Conservation (phyloP, 2,329 filamentous ascomycete genomes). For the Hirsutella minnesotensis region DNA sequence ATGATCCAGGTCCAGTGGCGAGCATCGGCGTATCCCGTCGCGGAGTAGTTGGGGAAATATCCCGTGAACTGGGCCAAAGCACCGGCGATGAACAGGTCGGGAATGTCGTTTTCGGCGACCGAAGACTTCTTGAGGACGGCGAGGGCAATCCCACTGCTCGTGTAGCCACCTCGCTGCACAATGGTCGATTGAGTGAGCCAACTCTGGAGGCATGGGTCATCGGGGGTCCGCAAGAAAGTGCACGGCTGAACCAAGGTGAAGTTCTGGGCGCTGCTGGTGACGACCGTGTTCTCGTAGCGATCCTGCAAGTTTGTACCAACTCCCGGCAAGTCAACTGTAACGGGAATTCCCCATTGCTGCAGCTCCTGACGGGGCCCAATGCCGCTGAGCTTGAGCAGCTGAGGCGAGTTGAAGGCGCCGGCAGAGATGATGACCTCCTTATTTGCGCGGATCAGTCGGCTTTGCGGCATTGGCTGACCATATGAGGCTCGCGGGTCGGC, state of each 20-base stretch:
- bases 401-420: constrained; percentile 33
- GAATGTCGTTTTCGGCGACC: constrained; percentile 13
- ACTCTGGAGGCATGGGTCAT: constrained; percentile 20
- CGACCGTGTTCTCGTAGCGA: constrained; percentile 14
- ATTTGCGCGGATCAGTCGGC: constrained; percentile 18
- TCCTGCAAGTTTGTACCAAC: constrained; percentile 42
- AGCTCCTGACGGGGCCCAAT: constrained; percentile 28
- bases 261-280: constrained; percentile 4
- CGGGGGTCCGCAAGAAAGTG: constrained; percentile 13
- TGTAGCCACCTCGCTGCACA: constrained; percentile 10
- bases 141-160: constrained; percentile 11
- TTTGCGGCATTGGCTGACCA: constrained; percentile 6
- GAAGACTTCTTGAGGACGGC: constrained; percentile 15
- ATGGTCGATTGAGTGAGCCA: not conserved
- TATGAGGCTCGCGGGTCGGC: constrained; percentile 25
- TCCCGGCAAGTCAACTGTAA: constrained; percentile 45
- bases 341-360: constrained; percentile 31
- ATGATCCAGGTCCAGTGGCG: constrained; percentile 24
- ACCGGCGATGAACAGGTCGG: constrained; percentile 14
- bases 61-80: constrained; percentile 15
- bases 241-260: constrained; percentile 10
- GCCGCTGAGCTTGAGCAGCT: constrained; percentile 33
- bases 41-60: constrained; percentile 14
- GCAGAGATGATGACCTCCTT: constrained; percentile 35
- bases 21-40: constrained; percentile 10